Percentiles rank a stretch among this genome's conserved stretches.
These are phyloP conservation scores for Torulaspora pretoriensis DNA, from an alignment of 1,139 yeast genomes.

Conservation along the genomic window DNA sequence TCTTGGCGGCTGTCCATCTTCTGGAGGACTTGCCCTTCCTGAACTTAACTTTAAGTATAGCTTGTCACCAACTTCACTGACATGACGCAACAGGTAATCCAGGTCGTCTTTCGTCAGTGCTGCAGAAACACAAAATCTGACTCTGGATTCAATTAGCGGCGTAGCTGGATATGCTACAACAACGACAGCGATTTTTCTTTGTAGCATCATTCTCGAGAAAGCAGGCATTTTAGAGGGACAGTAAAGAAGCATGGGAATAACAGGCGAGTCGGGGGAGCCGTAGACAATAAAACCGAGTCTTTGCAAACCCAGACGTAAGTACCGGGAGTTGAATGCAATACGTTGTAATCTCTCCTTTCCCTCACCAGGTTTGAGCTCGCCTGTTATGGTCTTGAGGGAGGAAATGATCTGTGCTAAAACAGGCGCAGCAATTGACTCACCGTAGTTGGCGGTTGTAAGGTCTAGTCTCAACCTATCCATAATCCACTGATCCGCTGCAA, in stretches of 20 bases:
- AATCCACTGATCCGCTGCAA: conserved; percentile 66
- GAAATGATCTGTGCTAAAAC: conserved; percentile 84
- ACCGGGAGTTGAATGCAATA: conserved; percentile 92
- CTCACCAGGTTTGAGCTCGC: conserved; percentile 85
- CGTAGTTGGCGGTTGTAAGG: conserved; percentile 68
- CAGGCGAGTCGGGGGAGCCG: conserved; percentile 97
- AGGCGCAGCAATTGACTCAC: conserved; percentile 87
- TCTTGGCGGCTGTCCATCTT: conserved; percentile 61
- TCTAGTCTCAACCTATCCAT: conserved; percentile 72
- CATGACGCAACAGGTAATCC: conserved; percentile 68
- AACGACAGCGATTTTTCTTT: conserved; percentile 83
- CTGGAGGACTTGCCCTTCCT: conserved; percentile 65
- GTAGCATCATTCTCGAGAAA: conserved; percentile 74
- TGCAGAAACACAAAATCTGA: conserved; percentile 87
- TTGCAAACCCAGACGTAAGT: conserved; percentile 82
- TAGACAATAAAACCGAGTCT: conserved; percentile 89
- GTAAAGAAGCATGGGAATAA: conserved; percentile 80
- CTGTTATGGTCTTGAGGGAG: conserved; percentile 72
- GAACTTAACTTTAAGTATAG: conserved; percentile 73
- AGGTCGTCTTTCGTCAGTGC: conserved; percentile 91
- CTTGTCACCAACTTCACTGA: conserved; percentile 76
- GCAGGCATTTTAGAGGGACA: conserved; percentile 95
- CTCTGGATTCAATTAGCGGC: conserved; percentile 83
- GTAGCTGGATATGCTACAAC: conserved; percentile 98
- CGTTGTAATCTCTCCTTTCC: conserved; percentile 87